Percentiles rank a stretch among this genome's conserved stretches.
These are phyloP conservation scores for Fusarium cicatricum DNA, from an alignment of 2,329 filamentous ascomycete species.

Conservation along the genomic window DNA sequence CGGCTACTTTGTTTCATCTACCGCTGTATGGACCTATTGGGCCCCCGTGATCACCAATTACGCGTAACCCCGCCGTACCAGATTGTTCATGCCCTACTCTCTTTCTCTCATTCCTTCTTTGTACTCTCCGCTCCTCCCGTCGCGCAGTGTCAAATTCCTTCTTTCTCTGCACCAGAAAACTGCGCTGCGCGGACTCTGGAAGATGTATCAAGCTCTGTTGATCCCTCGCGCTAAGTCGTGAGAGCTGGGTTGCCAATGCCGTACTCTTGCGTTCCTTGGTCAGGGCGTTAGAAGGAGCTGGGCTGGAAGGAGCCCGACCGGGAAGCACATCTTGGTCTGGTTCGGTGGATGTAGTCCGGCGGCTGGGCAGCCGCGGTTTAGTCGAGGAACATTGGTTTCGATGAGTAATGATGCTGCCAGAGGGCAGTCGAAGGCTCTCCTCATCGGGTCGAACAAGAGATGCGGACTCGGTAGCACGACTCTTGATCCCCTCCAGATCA, in stretches of 20 bases:
- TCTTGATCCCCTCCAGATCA: slow-evolving; percentile 33
- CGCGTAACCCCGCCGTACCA: too few relatives aligned
- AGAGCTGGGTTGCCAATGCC: slow-evolving; percentile 19
- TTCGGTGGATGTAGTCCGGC: not conserved
- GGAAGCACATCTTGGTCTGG: not conserved
- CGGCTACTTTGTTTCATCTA: too few relatives aligned
- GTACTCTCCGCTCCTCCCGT: slow-evolving; percentile 13
- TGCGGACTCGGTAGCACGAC: not conserved
- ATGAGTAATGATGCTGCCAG: slow-evolving; percentile 31
- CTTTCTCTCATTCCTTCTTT: slow-evolving; percentile 11
- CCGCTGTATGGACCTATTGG: too few relatives aligned
- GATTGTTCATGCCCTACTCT: too few relatives aligned
- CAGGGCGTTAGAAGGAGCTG: not conserved
- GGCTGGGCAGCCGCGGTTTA: not conserved
- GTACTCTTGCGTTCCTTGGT: slow-evolving; percentile 9
- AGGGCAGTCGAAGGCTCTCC: slow-evolving; percentile 20
- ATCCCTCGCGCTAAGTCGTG: slow-evolving; percentile 17
- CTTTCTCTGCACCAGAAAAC: slow-evolving; percentile 16
- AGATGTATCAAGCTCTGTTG: slow-evolving; percentile 34
- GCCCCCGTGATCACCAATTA: too few relatives aligned
- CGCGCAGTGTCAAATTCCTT: slow-evolving; percentile 19
- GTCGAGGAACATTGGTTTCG: not conserved
- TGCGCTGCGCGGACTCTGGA: slow-evolving; percentile 23
- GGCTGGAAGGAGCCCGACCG: accelerated
- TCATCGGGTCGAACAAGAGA: not conserved